Evolutionary conservation across 2,329 filamentous ascomycete species (phyloP), one percentile per base, ranked within the genome.

Genomic region (Botrytis paeoniae): DNA sequence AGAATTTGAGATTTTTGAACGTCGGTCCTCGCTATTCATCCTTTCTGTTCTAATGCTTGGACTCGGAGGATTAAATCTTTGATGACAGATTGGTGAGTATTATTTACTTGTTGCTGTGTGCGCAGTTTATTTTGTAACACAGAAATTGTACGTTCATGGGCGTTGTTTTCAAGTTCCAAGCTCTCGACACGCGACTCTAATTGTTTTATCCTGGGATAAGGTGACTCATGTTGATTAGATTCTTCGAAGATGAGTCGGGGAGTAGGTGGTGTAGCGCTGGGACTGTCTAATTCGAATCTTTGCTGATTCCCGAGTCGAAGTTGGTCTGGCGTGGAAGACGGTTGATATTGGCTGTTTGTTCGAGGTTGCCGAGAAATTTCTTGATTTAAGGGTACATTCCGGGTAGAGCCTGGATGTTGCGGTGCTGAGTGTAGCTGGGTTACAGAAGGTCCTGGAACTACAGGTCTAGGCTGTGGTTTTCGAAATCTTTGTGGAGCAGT

Each of bases 91-190:
- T 72, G 62, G 43, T 68, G 62, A 4, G 70, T 72, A 25, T 48
- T 72, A 20, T 68, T 48, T 5, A 72, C 62, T 72, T 68, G 70
- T 51, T 72, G 70, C 18, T 72, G 70, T 35, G 39, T 48, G 20
- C 62, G 70, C 3, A 72, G 10, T 60, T 72, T 72, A 3, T 64
- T 39, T 32, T 68, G 39, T 29, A 68, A 39, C 12, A 51, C 39
- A 25, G 43, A 29, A 3, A 72, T 72, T 1, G 62, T 68, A 12
- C 70, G 61, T 72, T 66, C 39, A 37, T 72, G 70, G 9, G 43
- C 51, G 29, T 29, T 45, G 41, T 48, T 59, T 29, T 72, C 70
- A 9, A 68, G 51, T 29, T 72, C 70, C 37, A 72, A 43, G 18
- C 70, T 7, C 16, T 41, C 14, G 1, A 68, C 43, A 25, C 70